Evolutionary conservation across 208 protist genomes (phyloP), one percentile per base, ranked within the genome.

Genomic region (Trypanosoma platydactyli): DNA sequence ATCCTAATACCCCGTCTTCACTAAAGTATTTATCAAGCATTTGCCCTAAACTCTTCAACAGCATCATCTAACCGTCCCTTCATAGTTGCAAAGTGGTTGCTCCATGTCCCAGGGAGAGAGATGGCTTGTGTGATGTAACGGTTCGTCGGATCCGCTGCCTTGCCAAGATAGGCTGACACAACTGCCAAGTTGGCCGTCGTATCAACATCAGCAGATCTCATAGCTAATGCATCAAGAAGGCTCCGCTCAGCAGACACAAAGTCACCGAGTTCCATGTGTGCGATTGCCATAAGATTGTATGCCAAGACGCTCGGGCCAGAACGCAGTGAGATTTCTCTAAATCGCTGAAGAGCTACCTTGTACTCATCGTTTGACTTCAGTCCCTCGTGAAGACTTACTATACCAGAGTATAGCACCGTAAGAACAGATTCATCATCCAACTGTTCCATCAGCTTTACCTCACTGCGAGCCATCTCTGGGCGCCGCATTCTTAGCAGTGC

Each of bases 181-280:
- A 81, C 81, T 5, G 83, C 84, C 38, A 93, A 67, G 73, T 97
- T 97, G 18, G 83, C 77, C 6, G 92, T 68, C 44, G 89, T 96
- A 29, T 84, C 83, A 9, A 75, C 58, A 65, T 95, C 91, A 33
- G 72, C 81, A 1, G 87, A 83, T 20, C 73, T 76, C 38, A 91
- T 71, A 5, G 80, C 59, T 7, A 95, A 66, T 3, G 90, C 88
- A 41, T 96, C 84, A 6, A 91, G 62, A 67, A 97, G 76, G 29
- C 55, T 73, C 35, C 76, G 61, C 76, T 97, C 83, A 11, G 94
- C 89, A 18, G 82, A 72, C 11, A 82, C 84, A 60, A 83, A 88
- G 33, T 85, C 74, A 7, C 77, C 64, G 46, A 86, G 64, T 2
- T 73, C 77, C 70, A 98, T 82, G 11, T 92, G 74, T 48, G 84